Base-by-base conservation (phyloP, 1,284 basidiomycete genomes). In the Ustilago trichophora region DNA sequence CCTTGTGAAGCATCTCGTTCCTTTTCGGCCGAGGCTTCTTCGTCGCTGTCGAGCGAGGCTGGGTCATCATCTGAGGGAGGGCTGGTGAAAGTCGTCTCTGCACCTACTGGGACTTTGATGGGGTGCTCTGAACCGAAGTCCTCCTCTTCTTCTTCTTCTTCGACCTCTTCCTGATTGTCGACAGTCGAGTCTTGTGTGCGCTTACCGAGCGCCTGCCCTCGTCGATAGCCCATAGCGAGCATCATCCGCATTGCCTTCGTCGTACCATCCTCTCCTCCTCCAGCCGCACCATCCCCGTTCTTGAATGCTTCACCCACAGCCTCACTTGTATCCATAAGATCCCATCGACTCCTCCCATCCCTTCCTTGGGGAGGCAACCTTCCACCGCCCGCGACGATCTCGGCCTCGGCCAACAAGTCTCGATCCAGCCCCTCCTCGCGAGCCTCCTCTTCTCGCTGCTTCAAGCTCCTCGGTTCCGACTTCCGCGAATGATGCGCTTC, bases 201-300 rank as follows among this genome's bases (percentile, higher is more conserved):
- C 32, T 21, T 54, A 1, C 72, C 72, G 0, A 75, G 50, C 21
- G 60, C 53, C 29, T 62, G 41, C 6, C 64, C 70, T 0, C 55
- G 41, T 19, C 60, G 31, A 41, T 72, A 76, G 0, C 73, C 73
- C 73, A 76, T 76, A 11, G 71, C 71, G 3, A 59, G 48, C 73
- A 76, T 76, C 71, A 76, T 76, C 15, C 51, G 37, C 62, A 68
- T 57, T 40, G 71, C 73, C 15, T 63, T 69, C 6, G 58, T 12
- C 13, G 46, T 58, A 3, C 65, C 65, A 22, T 63, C 53, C n/a
- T 47, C 40, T 9, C 15, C 43, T 6, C 4, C 26, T 9, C 35
- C 32, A 2, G 8, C 15, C 19, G 26, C 3, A 10, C 6, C 6
- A 16, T 16, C 24, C 27, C 19, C 12, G 10, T 16, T 19, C 12